Evolutionary conservation across 1,139 yeast species (phyloP).

Genomic region (Diutina mesorugosa): DNA sequence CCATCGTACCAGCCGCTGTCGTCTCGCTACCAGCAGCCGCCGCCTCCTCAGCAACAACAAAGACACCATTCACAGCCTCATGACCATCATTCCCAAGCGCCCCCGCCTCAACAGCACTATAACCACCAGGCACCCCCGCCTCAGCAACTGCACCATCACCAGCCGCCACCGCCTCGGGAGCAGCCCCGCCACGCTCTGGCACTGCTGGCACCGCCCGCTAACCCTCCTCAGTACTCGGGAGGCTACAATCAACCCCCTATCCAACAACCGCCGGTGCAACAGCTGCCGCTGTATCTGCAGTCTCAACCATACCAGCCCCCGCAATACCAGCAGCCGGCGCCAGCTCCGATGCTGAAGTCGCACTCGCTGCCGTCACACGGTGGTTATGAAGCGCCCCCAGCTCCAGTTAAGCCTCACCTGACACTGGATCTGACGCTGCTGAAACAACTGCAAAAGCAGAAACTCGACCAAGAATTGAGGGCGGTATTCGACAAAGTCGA

Average conservation of each 20-base stretch:
- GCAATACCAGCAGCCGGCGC: slow-evolving; percentile 8
- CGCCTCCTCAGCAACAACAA: slow-evolving; percentile 6
- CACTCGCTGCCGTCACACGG: slow-evolving; percentile 10
- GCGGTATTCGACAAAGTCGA: slow-evolving; percentile 47
- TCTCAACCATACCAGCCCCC: slow-evolving; percentile 8
- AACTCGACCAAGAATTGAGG: slow-evolving; percentile 37
- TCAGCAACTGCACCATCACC: slow-evolving; percentile 7
- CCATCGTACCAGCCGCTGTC: neutral
- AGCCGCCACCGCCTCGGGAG: slow-evolving; percentile 5
- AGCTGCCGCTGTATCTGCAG: neutral
- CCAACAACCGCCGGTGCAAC: slow-evolving; percentile 1
- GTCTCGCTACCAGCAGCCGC: slow-evolving; percentile 7
- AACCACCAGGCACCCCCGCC: slow-evolving; percentile 7
- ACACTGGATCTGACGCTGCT: neutral
- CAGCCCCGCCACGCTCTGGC: slow-evolving; percentile 2
- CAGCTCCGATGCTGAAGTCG: slow-evolving; percentile 7
- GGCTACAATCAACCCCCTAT: neutral
- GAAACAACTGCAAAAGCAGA: slow-evolving; percentile 15
- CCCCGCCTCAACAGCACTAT: neutral
- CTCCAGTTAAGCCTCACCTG: neutral
- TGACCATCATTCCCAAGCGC: neutral
- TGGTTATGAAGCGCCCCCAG: slow-evolving; percentile 10
- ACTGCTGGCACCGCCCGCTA: slow-evolving; percentile 1
- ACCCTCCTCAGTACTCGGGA: slow-evolving; percentile 3
- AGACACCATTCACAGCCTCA: slow-evolving; percentile 3